phyloP scores from a whole-genome alignment of 495 filamentous ascomycete genomes.

The Daldinia vernicosa region DNA sequence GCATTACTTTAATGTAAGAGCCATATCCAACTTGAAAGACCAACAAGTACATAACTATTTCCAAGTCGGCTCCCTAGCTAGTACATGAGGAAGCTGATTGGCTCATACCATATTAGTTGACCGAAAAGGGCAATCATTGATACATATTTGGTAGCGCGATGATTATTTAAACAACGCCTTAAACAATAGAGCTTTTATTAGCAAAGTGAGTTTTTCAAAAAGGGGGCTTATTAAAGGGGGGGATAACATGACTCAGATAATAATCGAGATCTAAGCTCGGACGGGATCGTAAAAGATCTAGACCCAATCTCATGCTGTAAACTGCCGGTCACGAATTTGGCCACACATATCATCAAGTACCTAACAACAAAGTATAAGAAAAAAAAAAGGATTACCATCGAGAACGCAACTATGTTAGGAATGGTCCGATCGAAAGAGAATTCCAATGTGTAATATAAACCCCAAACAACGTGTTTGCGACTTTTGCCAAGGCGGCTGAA shows the following conservation, averaged over 20 bases:
- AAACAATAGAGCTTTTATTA: not conserved
- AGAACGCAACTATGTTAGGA: constrained; percentile 1
- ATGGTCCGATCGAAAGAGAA: constrained; percentile 19
- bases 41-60: not conserved
- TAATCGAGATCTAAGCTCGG: not conserved
- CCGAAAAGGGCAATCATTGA: constrained; percentile 32
- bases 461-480: constrained; percentile 23
- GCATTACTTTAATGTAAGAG: not conserved
- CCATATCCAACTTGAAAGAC: not conserved
- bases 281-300: constrained; percentile 10
- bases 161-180: not conserved
- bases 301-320: constrained; percentile 10
- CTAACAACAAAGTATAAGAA: not conserved
- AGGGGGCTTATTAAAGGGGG: not conserved
- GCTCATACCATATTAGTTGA: not conserved
- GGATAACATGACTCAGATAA: not conserved
- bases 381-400: constrained; percentile 18
- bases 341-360: not conserved
- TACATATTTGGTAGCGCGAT: not conserved
- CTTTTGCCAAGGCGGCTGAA: constrained; percentile 47
- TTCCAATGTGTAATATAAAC: constrained; percentile 34
- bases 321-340: not conserved
- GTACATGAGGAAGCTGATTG: constrained; percentile 29
- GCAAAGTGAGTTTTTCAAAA: not conserved
- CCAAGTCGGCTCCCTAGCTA: not conserved